Conservation (phyloP, 768 basidiomycete species). For the Trametes punicea region DNA sequence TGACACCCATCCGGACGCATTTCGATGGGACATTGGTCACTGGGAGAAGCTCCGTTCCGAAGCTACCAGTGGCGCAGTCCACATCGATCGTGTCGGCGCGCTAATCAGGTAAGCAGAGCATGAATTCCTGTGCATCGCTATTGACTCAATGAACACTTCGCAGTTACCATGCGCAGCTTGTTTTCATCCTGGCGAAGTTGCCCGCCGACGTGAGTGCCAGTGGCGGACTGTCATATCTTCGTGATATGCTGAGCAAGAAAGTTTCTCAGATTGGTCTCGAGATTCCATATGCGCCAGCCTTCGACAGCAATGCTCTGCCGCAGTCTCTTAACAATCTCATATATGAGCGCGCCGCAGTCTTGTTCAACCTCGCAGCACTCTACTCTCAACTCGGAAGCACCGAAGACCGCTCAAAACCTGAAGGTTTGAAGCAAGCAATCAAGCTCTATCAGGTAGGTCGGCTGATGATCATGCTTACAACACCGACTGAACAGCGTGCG, state of each 20-base stretch:
- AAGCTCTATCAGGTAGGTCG: slow-evolving; percentile 61
- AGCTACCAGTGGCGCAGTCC: slow-evolving; percentile 46
- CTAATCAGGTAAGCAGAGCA: slow-evolving; percentile 52
- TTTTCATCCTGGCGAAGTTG: slow-evolving; percentile 79
- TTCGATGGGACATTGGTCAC: slow-evolving; percentile 67
- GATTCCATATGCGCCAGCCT: slow-evolving; percentile 72
- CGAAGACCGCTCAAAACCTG: slow-evolving; percentile 64
- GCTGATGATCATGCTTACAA: background rate
- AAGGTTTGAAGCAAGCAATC: slow-evolving; percentile 83
- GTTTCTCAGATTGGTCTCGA: slow-evolving; percentile 59
- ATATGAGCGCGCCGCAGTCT: slow-evolving; percentile 73
- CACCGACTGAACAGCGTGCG: background rate
- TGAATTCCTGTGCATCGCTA: background rate
- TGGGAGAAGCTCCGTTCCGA: slow-evolving; percentile 70
- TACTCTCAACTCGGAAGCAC: slow-evolving; percentile 74
- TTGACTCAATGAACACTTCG: background rate
- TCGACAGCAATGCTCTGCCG: slow-evolving; percentile 53
- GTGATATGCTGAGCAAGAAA: slow-evolving; percentile 7
- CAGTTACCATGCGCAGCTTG: slow-evolving; percentile 91
- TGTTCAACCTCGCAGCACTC: slow-evolving; percentile 88
- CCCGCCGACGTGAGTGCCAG: slow-evolving; percentile 75
- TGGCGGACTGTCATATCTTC: slow-evolving; percentile 24
- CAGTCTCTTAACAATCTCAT: slow-evolving; percentile 68
- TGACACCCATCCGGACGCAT: slow-evolving; percentile 81
- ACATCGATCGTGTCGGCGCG: slow-evolving; percentile 52